Percentiles rank a stretch among this genome's conserved stretches.
Evolutionary conservation across 1,139 yeast genomes (phyloP).

Genomic region (Pichia sp.): DNA sequence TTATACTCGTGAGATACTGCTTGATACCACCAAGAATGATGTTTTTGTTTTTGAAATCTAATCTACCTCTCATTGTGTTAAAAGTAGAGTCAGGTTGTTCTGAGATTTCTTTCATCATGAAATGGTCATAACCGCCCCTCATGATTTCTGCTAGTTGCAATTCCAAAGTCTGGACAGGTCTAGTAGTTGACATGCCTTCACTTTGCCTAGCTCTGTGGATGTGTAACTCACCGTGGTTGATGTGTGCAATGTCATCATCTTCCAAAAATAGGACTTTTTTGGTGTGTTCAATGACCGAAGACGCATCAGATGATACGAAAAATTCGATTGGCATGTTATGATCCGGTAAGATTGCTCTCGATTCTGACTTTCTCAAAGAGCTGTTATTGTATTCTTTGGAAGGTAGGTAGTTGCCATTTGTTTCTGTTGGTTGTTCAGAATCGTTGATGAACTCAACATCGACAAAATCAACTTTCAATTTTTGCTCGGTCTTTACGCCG

Average conservation of each 20-base stretch:
- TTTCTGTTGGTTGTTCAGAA: conserved; percentile 16
- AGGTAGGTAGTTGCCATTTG: conserved; percentile 14
- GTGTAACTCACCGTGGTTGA: conserved; percentile 96
- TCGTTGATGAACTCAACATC: conserved; percentile 93
- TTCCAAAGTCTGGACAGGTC: conserved; percentile 95
- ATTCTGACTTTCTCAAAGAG: conserved; percentile 31
- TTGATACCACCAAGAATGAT: conserved; percentile 90
- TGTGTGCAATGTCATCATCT: conserved; percentile 98
- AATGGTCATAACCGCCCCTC: conserved; percentile 95
- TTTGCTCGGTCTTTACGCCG: conserved; percentile 94
- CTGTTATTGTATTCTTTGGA: conserved; percentile 19
- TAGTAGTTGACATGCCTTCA: conserved; percentile 86
- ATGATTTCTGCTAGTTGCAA: conserved; percentile 96
- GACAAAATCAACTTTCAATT: conserved; percentile 94
- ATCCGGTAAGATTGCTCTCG: conserved; percentile 34
- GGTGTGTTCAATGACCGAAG: conserved; percentile 97
- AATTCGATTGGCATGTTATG: conserved; percentile 72
- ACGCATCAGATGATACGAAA: conserved; percentile 94
- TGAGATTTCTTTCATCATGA: conserved; percentile 98
- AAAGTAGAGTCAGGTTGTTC: conserved; percentile 98
- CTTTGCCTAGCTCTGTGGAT: conserved; percentile 93
- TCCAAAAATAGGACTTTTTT: conserved; percentile 93
- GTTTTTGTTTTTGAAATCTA: conserved; percentile 76
- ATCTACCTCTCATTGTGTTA: conserved; percentile 99
- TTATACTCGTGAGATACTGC: conserved; percentile 77